Evolutionary conservation across 257 asterid species (phyloP).

Genomic region (Leonotis leonurus): DNA sequence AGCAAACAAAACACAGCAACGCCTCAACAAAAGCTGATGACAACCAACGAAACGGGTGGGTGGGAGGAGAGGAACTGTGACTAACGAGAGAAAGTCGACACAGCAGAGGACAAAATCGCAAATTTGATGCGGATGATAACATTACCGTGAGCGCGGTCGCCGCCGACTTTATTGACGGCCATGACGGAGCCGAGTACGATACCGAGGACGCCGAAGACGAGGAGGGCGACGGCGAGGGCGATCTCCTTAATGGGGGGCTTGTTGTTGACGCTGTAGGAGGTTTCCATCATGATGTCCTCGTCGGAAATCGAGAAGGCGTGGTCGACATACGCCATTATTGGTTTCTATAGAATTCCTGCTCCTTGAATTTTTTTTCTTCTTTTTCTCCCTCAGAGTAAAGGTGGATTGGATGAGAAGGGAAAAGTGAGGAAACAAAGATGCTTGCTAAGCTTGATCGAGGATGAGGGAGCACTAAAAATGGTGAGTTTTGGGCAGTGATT

Average conservation of each 20-base stretch:
- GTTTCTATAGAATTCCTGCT: not conserved
- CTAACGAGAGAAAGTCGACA: not conserved
- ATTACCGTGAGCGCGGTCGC: slow-evolving; percentile 93
- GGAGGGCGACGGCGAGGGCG: slow-evolving; percentile 82
- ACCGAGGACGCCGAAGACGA: slow-evolving; percentile 75
- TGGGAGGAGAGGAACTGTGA: not conserved
- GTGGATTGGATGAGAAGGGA: not conserved
- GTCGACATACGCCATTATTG: slow-evolving; percentile 85
- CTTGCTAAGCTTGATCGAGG: slow-evolving; percentile 15
- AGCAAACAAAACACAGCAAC: not conserved
- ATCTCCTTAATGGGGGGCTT: slow-evolving; percentile 95
- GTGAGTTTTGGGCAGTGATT: not conserved
- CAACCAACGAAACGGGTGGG: not conserved
- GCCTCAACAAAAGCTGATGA: not conserved
- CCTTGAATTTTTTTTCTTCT: not conserved
- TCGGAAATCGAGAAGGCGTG: slow-evolving; percentile 97
- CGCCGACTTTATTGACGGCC: slow-evolving; percentile 86
- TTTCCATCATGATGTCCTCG: slow-evolving; percentile 90
- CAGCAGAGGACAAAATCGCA: not conserved
- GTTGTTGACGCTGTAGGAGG: slow-evolving; percentile 60
- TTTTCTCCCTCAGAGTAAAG: not conserved
- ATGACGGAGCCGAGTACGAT: slow-evolving; percentile 64
- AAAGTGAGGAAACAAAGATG: not conserved
- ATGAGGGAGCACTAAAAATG: slow-evolving; percentile 7
- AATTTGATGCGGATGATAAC: not conserved